phyloP scores from a whole-genome alignment of 73 alveolate species.

The Paramecium tetraurelia region DNA sequence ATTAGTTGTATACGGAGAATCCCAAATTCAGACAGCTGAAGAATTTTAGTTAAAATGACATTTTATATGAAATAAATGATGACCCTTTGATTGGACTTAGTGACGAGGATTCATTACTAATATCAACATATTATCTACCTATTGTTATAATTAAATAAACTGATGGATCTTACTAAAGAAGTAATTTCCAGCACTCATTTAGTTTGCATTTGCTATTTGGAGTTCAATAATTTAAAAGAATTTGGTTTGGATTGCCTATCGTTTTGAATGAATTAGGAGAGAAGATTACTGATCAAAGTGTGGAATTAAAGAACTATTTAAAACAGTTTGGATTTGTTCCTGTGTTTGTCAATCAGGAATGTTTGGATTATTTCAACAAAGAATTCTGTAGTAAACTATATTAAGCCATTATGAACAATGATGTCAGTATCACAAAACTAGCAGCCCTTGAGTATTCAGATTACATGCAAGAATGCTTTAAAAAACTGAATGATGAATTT shows the following conservation, averaged over 20 bases:
- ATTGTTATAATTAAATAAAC: neutral
- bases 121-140: constrained; percentile 22
- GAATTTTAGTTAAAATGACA: constrained; percentile 34
- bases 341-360: neutral
- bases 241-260: constrained; percentile 24
- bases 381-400: constrained; percentile 27
- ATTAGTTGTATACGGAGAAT: neutral
- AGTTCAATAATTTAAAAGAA: neutral
- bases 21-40: neutral
- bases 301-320: neutral
- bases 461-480: neutral
- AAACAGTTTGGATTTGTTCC: neutral
- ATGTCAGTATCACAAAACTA: constrained; percentile 35
- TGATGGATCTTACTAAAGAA: neutral
- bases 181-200: neutral
- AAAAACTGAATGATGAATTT: neutral
- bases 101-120: neutral
- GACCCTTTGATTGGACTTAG: constrained; percentile 1
- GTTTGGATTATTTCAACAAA: neutral
- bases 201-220: neutral
- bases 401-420: neutral
- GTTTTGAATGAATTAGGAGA: neutral
- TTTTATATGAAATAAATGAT: constrained; percentile 37
- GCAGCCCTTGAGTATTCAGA: constrained; percentile 27
- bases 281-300: neutral